Evolutionary conservation across 768 basidiomycete genomes (phyloP).

Genomic region (Suillus decipiens): DNA sequence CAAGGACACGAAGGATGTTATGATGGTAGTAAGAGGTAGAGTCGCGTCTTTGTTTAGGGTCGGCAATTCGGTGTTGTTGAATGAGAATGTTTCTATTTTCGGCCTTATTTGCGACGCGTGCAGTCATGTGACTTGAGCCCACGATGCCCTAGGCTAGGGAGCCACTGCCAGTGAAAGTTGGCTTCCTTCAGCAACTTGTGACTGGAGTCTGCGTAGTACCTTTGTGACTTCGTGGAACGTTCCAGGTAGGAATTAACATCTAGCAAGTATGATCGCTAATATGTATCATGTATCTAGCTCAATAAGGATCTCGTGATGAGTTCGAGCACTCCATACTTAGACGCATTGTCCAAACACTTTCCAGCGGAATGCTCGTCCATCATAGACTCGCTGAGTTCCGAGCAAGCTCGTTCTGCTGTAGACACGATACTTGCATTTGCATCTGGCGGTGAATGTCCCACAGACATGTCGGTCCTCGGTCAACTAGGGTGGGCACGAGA

Average conservation of each 20-base stretch:
- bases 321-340: slow-evolving; percentile 27
- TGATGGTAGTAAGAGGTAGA: slow-evolving; percentile 33
- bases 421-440: slow-evolving; percentile 33
- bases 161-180: neutral
- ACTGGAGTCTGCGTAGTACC: neutral
- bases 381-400: slow-evolving; percentile 14
- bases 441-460: slow-evolving; percentile 29
- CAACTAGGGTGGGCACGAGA: slow-evolving; percentile 27
- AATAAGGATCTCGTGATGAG: neutral
- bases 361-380: slow-evolving; percentile 16
- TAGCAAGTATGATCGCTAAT: neutral
- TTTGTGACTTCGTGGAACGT: neutral
- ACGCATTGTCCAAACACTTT: slow-evolving; percentile 22
- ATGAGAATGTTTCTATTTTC: slow-evolving; percentile 10
- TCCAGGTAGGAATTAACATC: neutral
- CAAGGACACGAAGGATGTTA: slow-evolving; percentile 12
- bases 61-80: slow-evolving; percentile 31
- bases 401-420: slow-evolving; percentile 13
- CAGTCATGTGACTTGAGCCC: slow-evolving; percentile 22
- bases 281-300: neutral
- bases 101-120: slow-evolving; percentile 24
- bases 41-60: slow-evolving; percentile 37
- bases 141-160: neutral
- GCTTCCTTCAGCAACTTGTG: neutral
- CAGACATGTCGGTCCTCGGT: slow-evolving; percentile 12